Percentiles rank a stretch among this genome's conserved stretches.
These are phyloP conservation scores for Suhomyces kilbournensis DNA, from an alignment of 805 yeast genomes.

Conservation along the genomic window DNA sequence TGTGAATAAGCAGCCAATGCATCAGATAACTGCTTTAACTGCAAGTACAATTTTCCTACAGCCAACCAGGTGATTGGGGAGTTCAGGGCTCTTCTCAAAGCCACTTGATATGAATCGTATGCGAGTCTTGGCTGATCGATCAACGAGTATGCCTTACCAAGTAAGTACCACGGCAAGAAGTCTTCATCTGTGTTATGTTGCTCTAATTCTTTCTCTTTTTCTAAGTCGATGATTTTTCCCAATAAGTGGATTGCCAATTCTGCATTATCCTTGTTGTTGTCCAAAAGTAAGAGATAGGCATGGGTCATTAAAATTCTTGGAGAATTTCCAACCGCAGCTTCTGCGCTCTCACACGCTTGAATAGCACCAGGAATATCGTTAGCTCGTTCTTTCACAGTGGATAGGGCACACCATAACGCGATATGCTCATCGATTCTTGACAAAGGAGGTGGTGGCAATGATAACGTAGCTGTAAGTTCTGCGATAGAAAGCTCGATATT, in stretches of 20 bases:
- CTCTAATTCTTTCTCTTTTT: constrained; percentile 15
- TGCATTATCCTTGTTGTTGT: constrained; percentile 24
- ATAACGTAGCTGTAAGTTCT: constrained; percentile 49
- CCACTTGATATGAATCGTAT: constrained; percentile 53
- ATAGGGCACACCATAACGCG: constrained; percentile 52
- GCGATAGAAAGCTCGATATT: constrained; percentile 47
- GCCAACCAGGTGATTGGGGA: constrained; percentile 67
- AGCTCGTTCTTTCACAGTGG: constrained; percentile 50
- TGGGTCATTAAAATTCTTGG: constrained; percentile 47
- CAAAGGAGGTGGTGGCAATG: constrained; percentile 49
- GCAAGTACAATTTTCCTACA: constrained; percentile 58
- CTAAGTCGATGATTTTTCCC: constrained; percentile 27
- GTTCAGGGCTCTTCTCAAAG: constrained; percentile 49
- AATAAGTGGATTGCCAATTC: constrained; percentile 35
- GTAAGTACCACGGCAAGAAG: constrained; percentile 55
- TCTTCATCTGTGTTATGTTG: constrained; percentile 33
- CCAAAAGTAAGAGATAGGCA: constrained; percentile 46
- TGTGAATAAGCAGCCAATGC: constrained; percentile 67
- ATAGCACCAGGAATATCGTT: constrained; percentile 50
- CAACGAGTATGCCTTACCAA: constrained; percentile 51
- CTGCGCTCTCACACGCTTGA: constrained; percentile 48
- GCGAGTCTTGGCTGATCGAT: constrained; percentile 48
- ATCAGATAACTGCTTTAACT: constrained; percentile 59
- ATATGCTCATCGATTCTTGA: constrained; percentile 45
- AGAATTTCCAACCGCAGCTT: constrained; percentile 41